Evolutionary conservation across 345 rosid genomes (phyloP).

Genomic region (Acer negundo): DNA sequence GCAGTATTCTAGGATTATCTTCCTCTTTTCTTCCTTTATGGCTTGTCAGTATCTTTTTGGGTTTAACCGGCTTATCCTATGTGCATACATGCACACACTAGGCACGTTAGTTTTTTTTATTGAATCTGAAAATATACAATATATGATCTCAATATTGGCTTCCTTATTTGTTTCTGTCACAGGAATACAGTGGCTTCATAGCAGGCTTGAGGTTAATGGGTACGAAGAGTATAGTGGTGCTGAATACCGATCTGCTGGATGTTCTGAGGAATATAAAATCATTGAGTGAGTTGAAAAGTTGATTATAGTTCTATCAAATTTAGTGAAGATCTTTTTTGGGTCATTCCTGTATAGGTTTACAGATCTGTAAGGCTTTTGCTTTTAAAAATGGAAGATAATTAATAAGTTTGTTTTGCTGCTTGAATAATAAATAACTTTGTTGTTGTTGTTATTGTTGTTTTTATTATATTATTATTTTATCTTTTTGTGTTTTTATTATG

Average conservation of each 20-base stretch:
- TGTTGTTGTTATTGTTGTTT: too few species aligned
- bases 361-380: not conserved
- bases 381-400: not conserved
- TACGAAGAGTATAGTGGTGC: slow-evolving; percentile 88
- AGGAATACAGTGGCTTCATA: slow-evolving; percentile 91
- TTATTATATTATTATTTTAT: too few species aligned
- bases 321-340: not conserved
- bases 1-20: not conserved
- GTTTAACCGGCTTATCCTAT: not conserved
- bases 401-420: not conserved
- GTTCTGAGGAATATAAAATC: slow-evolving; percentile 75
- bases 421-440: slow-evolving; percentile 13
- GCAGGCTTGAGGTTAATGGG: slow-evolving; percentile 77
- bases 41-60: not conserved
- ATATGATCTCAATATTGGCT: not conserved
- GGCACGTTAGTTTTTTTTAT: not conserved
- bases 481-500: not conserved
- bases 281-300: slow-evolving; percentile 54
- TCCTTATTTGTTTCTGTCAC: not conserved
- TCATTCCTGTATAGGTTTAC: not conserved
- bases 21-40: not conserved
- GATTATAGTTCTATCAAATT: not conserved
- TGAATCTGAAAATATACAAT: not conserved
- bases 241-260: slow-evolving; percentile 91
- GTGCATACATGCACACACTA: not conserved